Conservation (phyloP, 495 filamentous ascomycete genomes). For the Hypoxylon fuscum region DNA sequence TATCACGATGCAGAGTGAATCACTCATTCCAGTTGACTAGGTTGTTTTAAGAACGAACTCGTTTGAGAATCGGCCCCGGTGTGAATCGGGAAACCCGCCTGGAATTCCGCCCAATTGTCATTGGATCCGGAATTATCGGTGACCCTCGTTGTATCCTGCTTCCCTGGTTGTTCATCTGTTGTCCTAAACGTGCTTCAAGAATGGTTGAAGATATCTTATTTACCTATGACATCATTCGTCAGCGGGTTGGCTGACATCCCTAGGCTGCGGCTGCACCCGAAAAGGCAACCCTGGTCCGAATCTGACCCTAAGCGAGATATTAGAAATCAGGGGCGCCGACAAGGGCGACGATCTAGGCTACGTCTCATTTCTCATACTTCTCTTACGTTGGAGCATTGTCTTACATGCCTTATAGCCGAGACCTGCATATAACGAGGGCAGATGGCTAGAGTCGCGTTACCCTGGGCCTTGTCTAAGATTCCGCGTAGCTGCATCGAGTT, state of each 20-base stretch:
- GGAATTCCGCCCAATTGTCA: conserved; percentile 25
- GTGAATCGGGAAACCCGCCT: conserved; percentile 26
- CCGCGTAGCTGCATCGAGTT: conserved; percentile 35
- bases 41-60: conserved; percentile 22
- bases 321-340: conserved; percentile 22
- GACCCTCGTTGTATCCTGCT: conserved; percentile 9
- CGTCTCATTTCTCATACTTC: conserved; percentile 11
- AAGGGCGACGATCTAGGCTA: conserved; percentile 24
- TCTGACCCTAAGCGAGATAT: neutral
- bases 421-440: conserved; percentile 21
- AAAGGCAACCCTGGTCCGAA: conserved; percentile 1
- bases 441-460: conserved; percentile 16
- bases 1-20: conserved; percentile 19
- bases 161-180: conserved; percentile 4
- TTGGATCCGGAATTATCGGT: conserved; percentile 13
- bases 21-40: conserved; percentile 21
- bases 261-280: conserved; percentile 27
- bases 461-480: conserved; percentile 33
- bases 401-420: conserved; percentile 30
- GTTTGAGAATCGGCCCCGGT: conserved; percentile 16
- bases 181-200: conserved; percentile 15
- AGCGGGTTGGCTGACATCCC: conserved; percentile 11
- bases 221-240: conserved; percentile 39
- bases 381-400: conserved; percentile 10
- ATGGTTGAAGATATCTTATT: conserved; percentile 23